phyloP scores from a whole-genome alignment of 192 early-diverging fungal species.

The Powellomyces hirtus region DNA sequence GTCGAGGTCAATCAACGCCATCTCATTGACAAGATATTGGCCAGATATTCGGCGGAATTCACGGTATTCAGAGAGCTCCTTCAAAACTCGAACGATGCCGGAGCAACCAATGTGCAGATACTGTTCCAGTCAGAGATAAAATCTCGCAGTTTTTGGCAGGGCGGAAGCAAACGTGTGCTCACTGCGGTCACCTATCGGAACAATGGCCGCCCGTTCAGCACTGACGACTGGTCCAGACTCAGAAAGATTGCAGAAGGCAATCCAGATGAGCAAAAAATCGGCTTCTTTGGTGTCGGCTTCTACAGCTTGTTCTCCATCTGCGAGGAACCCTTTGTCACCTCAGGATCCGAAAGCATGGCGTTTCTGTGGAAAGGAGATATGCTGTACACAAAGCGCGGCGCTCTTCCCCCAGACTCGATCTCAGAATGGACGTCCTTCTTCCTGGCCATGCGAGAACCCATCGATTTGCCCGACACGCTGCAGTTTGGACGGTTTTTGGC shows the following conservation, averaged over 20 bases:
- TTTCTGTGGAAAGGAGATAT: slow-evolving; percentile 90
- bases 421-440: slow-evolving; percentile 72
- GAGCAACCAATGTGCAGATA: slow-evolving; percentile 45
- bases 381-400: slow-evolving; percentile 73
- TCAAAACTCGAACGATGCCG: slow-evolving; percentile 71
- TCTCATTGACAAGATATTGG: slow-evolving; percentile 89
- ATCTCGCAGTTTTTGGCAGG: slow-evolving; percentile 19
- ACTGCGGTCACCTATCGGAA: slow-evolving; percentile 62
- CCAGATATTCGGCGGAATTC: slow-evolving; percentile 80
- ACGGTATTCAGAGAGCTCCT: slow-evolving; percentile 76
- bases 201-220: slow-evolving; percentile 77
- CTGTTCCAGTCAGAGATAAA: slow-evolving; percentile 27
- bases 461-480: slow-evolving; percentile 63
- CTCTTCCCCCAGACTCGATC: slow-evolving; percentile 43
- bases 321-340: slow-evolving; percentile 83
- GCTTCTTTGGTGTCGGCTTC: slow-evolving; percentile 79
- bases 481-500: slow-evolving; percentile 68
- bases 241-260: slow-evolving; percentile 90
- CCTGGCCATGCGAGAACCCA: slow-evolving; percentile 73
- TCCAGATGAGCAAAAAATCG: slow-evolving; percentile 74
- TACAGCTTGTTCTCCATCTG: slow-evolving; percentile 87
- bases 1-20: slow-evolving; percentile 82
- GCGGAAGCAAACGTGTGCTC: slow-evolving; percentile 18
- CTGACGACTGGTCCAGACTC: slow-evolving; percentile 79
- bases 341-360: slow-evolving; percentile 74